Conservation (phyloP, 2,329 filamentous ascomycete genomes). For the Cryphonectria nitschkei region DNA sequence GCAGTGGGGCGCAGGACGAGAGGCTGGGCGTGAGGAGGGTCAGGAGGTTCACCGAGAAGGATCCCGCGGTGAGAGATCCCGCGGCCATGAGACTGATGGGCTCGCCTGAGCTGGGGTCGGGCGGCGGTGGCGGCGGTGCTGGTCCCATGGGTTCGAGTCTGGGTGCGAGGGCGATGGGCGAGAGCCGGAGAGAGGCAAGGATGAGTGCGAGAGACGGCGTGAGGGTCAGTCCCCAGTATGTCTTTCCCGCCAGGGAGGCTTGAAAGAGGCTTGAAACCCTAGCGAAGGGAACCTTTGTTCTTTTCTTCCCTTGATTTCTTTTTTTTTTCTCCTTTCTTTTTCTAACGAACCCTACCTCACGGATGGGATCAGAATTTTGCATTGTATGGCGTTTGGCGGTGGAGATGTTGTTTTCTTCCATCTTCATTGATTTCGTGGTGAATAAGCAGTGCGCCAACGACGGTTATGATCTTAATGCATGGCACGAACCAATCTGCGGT, state of each 20-base stretch:
- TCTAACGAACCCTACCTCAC: not conserved
- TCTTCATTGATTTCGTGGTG: not conserved
- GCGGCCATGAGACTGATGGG: constrained; percentile 33
- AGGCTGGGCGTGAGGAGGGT: constrained; percentile 50
- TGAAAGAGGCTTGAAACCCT: not conserved
- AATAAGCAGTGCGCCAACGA: constrained; percentile 14
- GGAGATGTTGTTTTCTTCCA: not conserved
- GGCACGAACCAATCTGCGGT: constrained; percentile 1
- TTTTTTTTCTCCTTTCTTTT: not conserved
- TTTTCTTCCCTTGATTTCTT: not conserved
- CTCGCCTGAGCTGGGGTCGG: not conserved
- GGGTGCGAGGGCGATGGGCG: constrained; percentile 27
- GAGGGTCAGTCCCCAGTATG: constrained; percentile 24
- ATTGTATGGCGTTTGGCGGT: constrained; percentile 25
- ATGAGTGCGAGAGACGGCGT: constrained; percentile 25
- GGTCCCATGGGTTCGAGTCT: constrained; percentile 14
- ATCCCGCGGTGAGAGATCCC: not conserved
- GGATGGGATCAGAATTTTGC: constrained; percentile 12
- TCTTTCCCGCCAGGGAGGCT: constrained; percentile 17
- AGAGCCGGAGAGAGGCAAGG: constrained; percentile 37
- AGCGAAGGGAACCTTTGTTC: too few relatives aligned
- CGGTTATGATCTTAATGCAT: constrained; percentile 8
- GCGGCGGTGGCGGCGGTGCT: not conserved
- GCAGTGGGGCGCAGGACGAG: constrained; percentile 37
- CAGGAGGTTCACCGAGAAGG: constrained; percentile 50